Conservation (phyloP, 345 rosid genomes). For the Boechera divaricarpa region DNA sequence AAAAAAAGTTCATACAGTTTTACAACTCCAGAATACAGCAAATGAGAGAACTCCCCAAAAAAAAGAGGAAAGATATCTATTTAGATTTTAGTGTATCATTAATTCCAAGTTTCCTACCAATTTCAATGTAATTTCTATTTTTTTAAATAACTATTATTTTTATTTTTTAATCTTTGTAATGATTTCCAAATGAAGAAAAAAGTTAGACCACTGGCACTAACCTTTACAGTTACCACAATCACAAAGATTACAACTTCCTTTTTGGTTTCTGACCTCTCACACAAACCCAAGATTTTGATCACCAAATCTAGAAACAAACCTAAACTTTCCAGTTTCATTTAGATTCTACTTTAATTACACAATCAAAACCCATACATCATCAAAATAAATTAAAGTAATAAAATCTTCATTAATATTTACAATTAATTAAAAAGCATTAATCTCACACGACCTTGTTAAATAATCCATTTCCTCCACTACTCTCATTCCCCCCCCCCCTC, state of each 20-base stretch:
- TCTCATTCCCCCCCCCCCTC: not conserved
- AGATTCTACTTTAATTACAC: slow-evolving; percentile 18
- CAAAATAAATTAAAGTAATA: slow-evolving; percentile 23
- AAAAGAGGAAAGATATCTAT: too few relatives aligned
- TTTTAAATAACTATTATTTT: not conserved
- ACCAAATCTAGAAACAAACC: slow-evolving; percentile 34
- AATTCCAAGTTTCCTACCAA: not conserved
- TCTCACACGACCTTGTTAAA: slow-evolving; percentile 9
- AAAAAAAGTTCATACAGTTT: too few relatives aligned
- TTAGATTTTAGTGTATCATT: too few relatives aligned
- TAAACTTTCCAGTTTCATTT: slow-evolving; percentile 32
- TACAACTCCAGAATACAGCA: too few relatives aligned
- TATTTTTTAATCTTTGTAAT: not conserved
- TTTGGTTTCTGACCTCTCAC: slow-evolving; percentile 12
- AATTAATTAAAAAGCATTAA: not conserved
- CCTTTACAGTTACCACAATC: slow-evolving; percentile 34
- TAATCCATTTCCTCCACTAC: slow-evolving; percentile 12
- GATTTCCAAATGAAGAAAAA: slow-evolving; percentile 5
- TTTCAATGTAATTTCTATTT: too few relatives aligned
- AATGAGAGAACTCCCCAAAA: too few relatives aligned
- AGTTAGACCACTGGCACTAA: slow-evolving; percentile 12
- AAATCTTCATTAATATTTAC: slow-evolving; percentile 20
- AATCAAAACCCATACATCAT: not conserved
- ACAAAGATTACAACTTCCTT: slow-evolving; percentile 32
- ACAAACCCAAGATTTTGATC: slow-evolving; percentile 17